These are phyloP conservation scores for Colletotrichum camelliae DNA, from an alignment of 2,329 filamentous ascomycete genomes.

Conservation along the genomic window DNA sequence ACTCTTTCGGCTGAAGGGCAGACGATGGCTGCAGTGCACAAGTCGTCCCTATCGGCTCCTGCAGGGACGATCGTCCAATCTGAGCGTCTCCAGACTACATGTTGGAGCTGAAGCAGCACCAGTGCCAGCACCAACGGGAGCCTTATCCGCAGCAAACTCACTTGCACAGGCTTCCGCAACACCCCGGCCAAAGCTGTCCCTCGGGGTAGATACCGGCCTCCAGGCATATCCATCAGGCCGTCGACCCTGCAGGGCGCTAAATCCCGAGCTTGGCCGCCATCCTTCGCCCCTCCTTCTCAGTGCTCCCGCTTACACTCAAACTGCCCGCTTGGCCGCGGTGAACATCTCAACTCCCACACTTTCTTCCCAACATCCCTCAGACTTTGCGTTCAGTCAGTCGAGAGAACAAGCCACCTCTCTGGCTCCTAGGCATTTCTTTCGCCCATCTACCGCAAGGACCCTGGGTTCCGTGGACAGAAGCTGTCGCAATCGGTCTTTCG, in stretches of 20 bases:
- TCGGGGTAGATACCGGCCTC: slow-evolving; percentile 10
- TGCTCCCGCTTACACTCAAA: slow-evolving; percentile 17
- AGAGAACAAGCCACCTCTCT: slow-evolving; percentile 4
- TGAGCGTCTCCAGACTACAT: background rate
- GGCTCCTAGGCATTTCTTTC: background rate
- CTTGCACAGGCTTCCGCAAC: background rate
- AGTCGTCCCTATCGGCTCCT: background rate
- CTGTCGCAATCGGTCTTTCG: slow-evolving; percentile 34
- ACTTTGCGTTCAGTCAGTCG: background rate
- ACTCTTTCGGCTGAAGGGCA: background rate
- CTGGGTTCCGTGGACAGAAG: background rate
- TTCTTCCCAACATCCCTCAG: background rate
- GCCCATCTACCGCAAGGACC: slow-evolving; percentile 13
- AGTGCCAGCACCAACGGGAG: background rate
- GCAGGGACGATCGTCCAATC: background rate
- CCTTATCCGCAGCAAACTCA: background rate
- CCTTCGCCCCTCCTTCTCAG: slow-evolving; percentile 9
- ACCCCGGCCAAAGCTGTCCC: background rate
- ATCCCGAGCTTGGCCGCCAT: slow-evolving; percentile 3
- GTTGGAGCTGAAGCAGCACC: background rate
- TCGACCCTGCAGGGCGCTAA: slow-evolving; percentile 14
- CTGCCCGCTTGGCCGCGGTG: background rate
- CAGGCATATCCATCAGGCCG: slow-evolving; percentile 7
- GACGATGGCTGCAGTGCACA: background rate
- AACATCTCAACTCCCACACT: background rate